phyloP scores from a whole-genome alignment of 1,139 yeast genomes.

The Arxiozyma slooffiae region DNA sequence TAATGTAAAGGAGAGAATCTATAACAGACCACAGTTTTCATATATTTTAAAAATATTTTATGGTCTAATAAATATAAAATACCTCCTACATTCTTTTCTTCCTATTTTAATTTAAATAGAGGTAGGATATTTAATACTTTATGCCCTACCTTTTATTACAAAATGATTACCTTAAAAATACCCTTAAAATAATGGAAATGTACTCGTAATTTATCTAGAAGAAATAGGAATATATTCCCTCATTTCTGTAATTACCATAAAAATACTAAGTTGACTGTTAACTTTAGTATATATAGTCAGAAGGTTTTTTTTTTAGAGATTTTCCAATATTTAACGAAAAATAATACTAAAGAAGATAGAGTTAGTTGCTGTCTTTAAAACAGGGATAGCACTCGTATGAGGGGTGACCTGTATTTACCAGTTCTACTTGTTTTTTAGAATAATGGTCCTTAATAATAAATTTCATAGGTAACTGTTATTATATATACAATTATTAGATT shows the following conservation, averaged over 20 bases:
- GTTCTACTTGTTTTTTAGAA: background rate
- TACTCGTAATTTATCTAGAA: too few relatives aligned
- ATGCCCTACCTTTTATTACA: background rate
- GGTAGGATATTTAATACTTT: background rate
- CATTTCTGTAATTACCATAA: too few relatives aligned
- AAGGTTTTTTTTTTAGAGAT: background rate
- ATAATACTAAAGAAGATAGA: background rate
- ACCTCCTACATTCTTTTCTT: background rate
- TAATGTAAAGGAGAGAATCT: background rate
- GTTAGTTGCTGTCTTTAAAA: background rate
- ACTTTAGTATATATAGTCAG: background rate
- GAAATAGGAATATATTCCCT: background rate
- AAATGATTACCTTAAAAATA: background rate
- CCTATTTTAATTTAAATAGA: too few relatives aligned
- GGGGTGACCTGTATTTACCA: background rate
- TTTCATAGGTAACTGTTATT: background rate
- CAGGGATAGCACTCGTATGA: background rate
- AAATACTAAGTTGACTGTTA: background rate
- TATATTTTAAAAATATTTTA: too few relatives aligned
- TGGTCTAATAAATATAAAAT: background rate
- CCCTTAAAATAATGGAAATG: background rate
- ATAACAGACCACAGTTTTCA: background rate
- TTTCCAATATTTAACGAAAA: too few relatives aligned
- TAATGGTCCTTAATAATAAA: background rate
- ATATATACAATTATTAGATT: too few relatives aligned